Conservation (phyloP, 2,329 filamentous ascomycete species). For the Dothidotthia symphoricarpi region DNA sequence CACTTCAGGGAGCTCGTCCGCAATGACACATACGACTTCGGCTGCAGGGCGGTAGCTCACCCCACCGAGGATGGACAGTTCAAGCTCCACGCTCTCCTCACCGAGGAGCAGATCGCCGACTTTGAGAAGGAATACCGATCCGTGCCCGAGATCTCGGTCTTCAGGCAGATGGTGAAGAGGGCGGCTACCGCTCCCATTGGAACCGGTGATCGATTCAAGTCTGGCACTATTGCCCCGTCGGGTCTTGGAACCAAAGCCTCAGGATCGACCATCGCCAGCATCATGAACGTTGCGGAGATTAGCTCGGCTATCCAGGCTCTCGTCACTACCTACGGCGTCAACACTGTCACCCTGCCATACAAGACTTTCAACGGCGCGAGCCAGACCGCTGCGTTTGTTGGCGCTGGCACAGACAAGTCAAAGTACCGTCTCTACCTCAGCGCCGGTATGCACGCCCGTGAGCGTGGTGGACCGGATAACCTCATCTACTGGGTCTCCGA, state of each 20-base stretch:
- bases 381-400: constrained; percentile 47
- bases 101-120: constrained; percentile 34
- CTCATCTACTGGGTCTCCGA: constrained; percentile 60
- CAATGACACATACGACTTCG: constrained; percentile 39
- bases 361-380: constrained; percentile 47
- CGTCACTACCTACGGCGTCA: constrained; percentile 43
- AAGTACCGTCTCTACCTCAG: constrained; percentile 53
- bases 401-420: constrained; percentile 45
- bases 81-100: constrained; percentile 34
- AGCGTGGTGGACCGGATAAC: constrained; percentile 58
- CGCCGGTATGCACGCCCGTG: constrained; percentile 57
- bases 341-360: constrained; percentile 46
- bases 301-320: constrained; percentile 48
- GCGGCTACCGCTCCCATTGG: constrained; percentile 36
- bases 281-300: constrained; percentile 51
- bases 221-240: constrained; percentile 44
- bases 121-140: constrained; percentile 28
- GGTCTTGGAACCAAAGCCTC: constrained; percentile 44
- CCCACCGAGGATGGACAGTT: constrained; percentile 32
- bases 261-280: constrained; percentile 41
- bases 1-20: constrained; percentile 36
- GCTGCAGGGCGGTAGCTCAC: constrained; percentile 34
- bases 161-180: constrained; percentile 27
- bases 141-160: constrained; percentile 23
- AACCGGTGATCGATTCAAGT: constrained; percentile 44